Conservation (phyloP, 2,329 filamentous ascomycete genomes). For the Emericellopsis cladophorae region DNA sequence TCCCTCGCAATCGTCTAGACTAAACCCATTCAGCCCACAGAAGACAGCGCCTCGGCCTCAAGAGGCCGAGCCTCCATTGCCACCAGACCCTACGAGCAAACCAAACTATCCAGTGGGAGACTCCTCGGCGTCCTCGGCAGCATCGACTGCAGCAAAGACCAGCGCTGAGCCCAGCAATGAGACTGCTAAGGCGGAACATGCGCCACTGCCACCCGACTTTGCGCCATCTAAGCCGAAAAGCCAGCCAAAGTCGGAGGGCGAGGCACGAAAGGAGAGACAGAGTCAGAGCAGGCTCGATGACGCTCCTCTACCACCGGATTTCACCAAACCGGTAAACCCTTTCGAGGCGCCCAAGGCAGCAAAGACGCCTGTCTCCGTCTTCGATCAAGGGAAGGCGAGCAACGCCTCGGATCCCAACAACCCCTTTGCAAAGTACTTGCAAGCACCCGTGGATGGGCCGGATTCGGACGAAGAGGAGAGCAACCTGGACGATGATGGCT, state of each 20-base stretch:
- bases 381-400: not conserved
- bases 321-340: slow-evolving; percentile 2
- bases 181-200: slow-evolving; percentile 14
- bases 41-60: slow-evolving; percentile 17
- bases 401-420: slow-evolving; percentile 7
- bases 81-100: slow-evolving; percentile 44
- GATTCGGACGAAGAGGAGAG: not conserved
- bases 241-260: too few species aligned
- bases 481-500: not conserved
- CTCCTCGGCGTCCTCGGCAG: slow-evolving; percentile 37
- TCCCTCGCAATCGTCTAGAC: slow-evolving; percentile 6
- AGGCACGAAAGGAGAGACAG: too few species aligned
- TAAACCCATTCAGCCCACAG: slow-evolving; percentile 10
- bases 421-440: slow-evolving; percentile 14
- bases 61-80: slow-evolving; percentile 29
- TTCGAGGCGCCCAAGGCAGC: too few species aligned
- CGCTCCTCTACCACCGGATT: slow-evolving; percentile 18
- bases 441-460: slow-evolving; percentile 13
- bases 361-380: not conserved
- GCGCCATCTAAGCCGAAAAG: slow-evolving; percentile 8
- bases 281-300: slow-evolving; percentile 1
- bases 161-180: slow-evolving; percentile 16
- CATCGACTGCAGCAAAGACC: slow-evolving; percentile 19
- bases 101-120: slow-evolving; percentile 33
- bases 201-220: slow-evolving; percentile 31